Base-by-base conservation (phyloP, 495 filamentous ascomycete species). In the Tuber magnatum region DNA sequence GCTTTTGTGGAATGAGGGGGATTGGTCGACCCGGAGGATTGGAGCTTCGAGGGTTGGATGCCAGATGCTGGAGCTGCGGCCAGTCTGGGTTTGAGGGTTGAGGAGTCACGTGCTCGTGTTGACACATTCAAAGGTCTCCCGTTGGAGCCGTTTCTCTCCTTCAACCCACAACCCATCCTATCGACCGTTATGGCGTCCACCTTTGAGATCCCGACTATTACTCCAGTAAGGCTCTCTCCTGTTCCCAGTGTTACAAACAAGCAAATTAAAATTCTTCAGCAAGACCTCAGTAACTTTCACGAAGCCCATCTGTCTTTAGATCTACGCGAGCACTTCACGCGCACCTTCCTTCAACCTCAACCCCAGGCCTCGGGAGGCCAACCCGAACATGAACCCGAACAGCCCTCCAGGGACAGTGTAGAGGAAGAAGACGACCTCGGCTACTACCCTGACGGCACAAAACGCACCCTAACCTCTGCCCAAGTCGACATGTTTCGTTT, bases 401-500 rank as follows among this genome's bases (percentile, higher is more conserved):
- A 79, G 43, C 71, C 76, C 44, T 74, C 78, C 51, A 82, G 85
- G 35, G 81, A 85, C 41, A 79, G 86, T 10, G 76, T 24, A 51
- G 56, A 61, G 51, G 51, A 35, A 65, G 82, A 87, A 18, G 86
- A 87, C 7, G 87, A 91, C 32, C 87, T 97, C 20, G 96, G 94
- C 38, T 95, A 93, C 83, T 99, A 97, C 81, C 85, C 88, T 9
- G 94, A 98, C 78, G 94, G 96, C 22, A 89, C 90, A 73, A 97
- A 97, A 83, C 90, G 96, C 9, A 97, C 94, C 10, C 85, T 99
- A 71, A 98, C 96, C 3, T 92, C 97, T 83, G 92, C 92, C 74
- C 92, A 99, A 84, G 92, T 97, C 68, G 89, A 87, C 28, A 95
- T 97, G 56, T 97, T 98, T 82, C 86, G 95, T 75, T 92, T 95